Evolutionary conservation across 2,329 filamentous ascomycete species (phyloP).

Genomic region (Zymoseptoria passerinii): DNA sequence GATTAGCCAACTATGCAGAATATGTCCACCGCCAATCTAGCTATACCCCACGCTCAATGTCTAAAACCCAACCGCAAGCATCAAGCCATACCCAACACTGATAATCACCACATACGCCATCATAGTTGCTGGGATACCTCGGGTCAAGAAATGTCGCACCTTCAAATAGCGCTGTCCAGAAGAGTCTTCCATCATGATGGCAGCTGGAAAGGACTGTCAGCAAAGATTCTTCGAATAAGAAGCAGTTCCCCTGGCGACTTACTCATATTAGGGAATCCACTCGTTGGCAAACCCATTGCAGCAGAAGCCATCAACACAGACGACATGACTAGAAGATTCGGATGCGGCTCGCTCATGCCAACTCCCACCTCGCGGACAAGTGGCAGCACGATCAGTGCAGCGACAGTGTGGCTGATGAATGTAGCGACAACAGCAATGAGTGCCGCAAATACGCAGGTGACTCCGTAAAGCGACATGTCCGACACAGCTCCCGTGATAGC

Average conservation of each 20-base stretch:
- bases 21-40: background rate
- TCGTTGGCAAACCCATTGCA: constrained; percentile 94
- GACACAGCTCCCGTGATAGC: constrained; percentile 67
- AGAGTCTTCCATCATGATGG: constrained; percentile 98
- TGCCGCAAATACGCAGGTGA: constrained; percentile 74
- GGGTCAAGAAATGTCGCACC: constrained; percentile 88
- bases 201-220: constrained; percentile 49
- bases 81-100: constrained; percentile 82
- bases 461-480: constrained; percentile 72
- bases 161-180: constrained; percentile 86
- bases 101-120: constrained; percentile 75
- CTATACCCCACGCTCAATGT: background rate
- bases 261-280: constrained; percentile 99
- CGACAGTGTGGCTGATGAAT: constrained; percentile 96
- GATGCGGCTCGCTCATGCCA: constrained; percentile 79
- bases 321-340: constrained; percentile 91
- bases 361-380: constrained; percentile 79
- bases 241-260: constrained; percentile 40
- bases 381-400: constrained; percentile 87
- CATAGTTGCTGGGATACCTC: constrained; percentile 82
- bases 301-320: constrained; percentile 93
- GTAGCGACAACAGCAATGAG: constrained; percentile 90
- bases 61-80: constrained; percentile 65
- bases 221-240: background rate
- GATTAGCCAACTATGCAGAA: background rate